A percentile compares a stretch with the other conserved stretches of the same genome.
Conservation (phyloP, 192 early-diverging fungal genomes). For the Backusella macrospora region DNA sequence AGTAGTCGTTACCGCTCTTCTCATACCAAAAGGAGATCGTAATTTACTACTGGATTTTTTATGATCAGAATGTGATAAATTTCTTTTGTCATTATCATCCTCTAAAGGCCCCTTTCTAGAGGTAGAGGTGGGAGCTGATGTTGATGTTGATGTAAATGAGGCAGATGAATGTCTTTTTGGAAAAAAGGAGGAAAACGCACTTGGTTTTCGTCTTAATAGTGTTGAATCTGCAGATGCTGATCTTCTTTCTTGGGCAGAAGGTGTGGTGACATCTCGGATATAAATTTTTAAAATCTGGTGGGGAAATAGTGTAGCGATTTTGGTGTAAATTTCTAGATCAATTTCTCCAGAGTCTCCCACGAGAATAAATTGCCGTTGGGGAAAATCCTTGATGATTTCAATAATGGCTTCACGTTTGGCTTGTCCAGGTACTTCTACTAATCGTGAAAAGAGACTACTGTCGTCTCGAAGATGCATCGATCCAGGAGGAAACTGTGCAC, state of each 20-base stretch:
- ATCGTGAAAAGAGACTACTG: conserved; percentile 60
- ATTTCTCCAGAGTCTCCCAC: conserved; percentile 87
- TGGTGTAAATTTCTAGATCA: conserved; percentile 80
- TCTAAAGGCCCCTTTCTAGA: neutral
- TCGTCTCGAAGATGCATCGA: conserved; percentile 68
- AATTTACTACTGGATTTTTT: neutral
- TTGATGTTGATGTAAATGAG: neutral
- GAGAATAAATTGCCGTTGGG: conserved; percentile 74
- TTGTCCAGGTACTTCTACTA: conserved; percentile 45
- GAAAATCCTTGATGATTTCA: conserved; percentile 62
- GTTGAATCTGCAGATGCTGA: neutral
- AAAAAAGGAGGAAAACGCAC: conserved; percentile 7
- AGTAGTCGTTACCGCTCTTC: neutral
- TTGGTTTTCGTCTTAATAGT: neutral
- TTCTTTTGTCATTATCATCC: neutral
- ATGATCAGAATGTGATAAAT: neutral
- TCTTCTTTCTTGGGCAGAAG: neutral
- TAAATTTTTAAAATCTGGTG: conserved; percentile 81
- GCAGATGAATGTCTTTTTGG: neutral
- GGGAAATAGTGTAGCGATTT: conserved; percentile 62
- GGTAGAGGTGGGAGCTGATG: neutral
- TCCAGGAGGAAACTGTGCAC: conserved; percentile 74
- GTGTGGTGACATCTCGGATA: conserved; percentile 72
- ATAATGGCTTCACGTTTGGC: conserved; percentile 59
- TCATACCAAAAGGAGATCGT: conserved; percentile 2